phyloP scores from a whole-genome alignment of 2,329 filamentous ascomycete species.

The Cercospora nicotianae region DNA sequence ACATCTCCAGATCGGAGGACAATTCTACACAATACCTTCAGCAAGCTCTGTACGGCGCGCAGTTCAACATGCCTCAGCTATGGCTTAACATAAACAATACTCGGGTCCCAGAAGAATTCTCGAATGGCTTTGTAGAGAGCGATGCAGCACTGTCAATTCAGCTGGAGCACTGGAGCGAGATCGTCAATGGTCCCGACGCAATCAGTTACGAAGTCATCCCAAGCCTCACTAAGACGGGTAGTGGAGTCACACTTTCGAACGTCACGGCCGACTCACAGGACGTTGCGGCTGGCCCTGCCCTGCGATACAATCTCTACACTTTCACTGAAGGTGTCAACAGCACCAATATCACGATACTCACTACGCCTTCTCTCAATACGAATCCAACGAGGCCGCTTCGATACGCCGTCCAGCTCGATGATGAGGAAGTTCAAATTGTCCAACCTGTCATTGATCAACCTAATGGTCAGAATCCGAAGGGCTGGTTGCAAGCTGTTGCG shows the following conservation, averaged over 20 bases:
- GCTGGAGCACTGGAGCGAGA: slow-evolving; percentile 37
- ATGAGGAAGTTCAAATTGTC: slow-evolving; percentile 29
- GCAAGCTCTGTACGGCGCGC: slow-evolving; percentile 16
- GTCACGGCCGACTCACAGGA: background rate
- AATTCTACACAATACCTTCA: slow-evolving; percentile 1
- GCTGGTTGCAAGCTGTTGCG: slow-evolving; percentile 4
- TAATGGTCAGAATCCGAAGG: background rate
- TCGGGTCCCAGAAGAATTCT: slow-evolving; percentile 50
- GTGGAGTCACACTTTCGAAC: slow-evolving; percentile 51
- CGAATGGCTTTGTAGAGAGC: slow-evolving; percentile 61
- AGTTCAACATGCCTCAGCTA: slow-evolving; percentile 46
- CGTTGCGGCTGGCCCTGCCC: slow-evolving; percentile 55
- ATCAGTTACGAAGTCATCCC: slow-evolving; percentile 38
- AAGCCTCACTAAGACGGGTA: slow-evolving; percentile 52
- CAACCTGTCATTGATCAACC: slow-evolving; percentile 27
- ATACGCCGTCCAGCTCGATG: slow-evolving; percentile 43
- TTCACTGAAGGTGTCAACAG: slow-evolving; percentile 38
- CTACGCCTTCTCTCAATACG: slow-evolving; percentile 35
- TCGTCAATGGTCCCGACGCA: slow-evolving; percentile 25
- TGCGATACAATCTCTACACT: slow-evolving; percentile 43
- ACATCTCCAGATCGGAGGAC: slow-evolving; percentile 2
- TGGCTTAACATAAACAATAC: slow-evolving; percentile 54
- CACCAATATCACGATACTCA: slow-evolving; percentile 36
- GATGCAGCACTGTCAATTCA: slow-evolving; percentile 48
- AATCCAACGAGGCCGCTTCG: slow-evolving; percentile 34